Base-by-base conservation (phyloP, 1,139 yeast genomes). In the Yamadazyma atlantica region DNA sequence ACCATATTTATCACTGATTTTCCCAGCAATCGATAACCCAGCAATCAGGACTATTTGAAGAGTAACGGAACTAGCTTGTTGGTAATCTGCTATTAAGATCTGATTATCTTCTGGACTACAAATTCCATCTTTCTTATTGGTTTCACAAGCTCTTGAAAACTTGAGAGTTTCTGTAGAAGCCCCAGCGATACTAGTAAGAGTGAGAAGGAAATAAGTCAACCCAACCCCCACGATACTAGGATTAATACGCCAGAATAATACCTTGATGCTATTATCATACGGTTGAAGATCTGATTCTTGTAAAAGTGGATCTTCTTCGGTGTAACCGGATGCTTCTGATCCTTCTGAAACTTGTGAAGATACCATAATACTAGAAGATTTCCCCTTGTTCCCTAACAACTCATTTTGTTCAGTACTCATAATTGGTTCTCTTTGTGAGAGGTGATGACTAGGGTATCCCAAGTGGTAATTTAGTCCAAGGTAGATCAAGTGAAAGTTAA, bases 1-100 rank as follows among this genome's bases (percentile, higher is more conserved):
- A 1, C 92, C 92, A 39, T 69, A 62, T 24, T 69, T 59, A 55
- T 84, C 90, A 9, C 85, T 76, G 18, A 75, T 46, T n/a, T 74
- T 69, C 0, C 86, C 85, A 11, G 78, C 50, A 41, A 71, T 64
- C 2, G 70, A 68, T 44, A 68, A 56, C 2, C 69, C 69, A 3
- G 66, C 36, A 33, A 69, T 55, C 43, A 58, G 56, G 18, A 56
- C 44, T 4, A 55, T 37, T 5, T 58, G 61, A n/a, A 46, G 33
- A 15, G 54, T 38, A 2, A 64, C 39, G 5, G 48, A 39, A 28
- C 38, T 45, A n/a, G 45, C 52, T 44, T 62, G 51, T 29, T 53
- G 56, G 39, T 58, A 58, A 42, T 59, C 57, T 28, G 68, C 60
- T 24, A 64, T 53, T 37, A 62, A 41, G 4, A 60, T 39, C 43